Evolutionary conservation across 1,139 yeast species (phyloP), one percentile per base, ranked within the genome.

Genomic region (Magnusiomyces ingens): DNA sequence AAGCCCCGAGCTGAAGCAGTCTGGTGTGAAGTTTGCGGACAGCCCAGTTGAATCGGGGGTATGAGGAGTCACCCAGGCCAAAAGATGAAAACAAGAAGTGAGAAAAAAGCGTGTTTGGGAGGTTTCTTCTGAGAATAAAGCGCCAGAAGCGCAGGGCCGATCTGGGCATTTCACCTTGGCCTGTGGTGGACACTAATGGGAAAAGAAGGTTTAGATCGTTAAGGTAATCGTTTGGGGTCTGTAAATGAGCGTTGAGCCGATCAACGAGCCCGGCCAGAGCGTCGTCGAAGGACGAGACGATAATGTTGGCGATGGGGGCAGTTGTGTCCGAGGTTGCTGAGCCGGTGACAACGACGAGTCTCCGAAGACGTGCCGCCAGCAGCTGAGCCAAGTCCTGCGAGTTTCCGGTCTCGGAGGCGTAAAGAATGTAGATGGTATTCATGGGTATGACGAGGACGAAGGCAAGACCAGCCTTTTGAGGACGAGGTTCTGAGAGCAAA

Each of bases 51-150:
- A 61, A 91, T 60, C 84, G 79, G 2, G 95, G 85, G 65, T 93
- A 93, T 1, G 95, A 85, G 0, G 96, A 84, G 66, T 93, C 98
- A n/a, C 99, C 99, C 1, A 94, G 71, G 0, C 99, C 99, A 65
- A 93, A 84, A 1, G 90, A 77, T 2, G 93, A 80, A 59, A 90
- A 75, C 35, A 73, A 67, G 13, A 88, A 64, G 64, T 84, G 88
- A 56, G 77, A 76, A 45, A 91, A 71, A 47, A 89, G 71, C 1
- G 60, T 53, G 1, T 60, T 45, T 0, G 95, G 93, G 8, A 93
- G 76, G 59, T 81, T 83, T 64, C 77, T 80, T 63, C 80, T 79
- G 57, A 89, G 77, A 58, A 93, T 68, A 57, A 85, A 81, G 60
- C 77, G 76, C 95, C 96, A 86, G 58, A 91, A 80, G 54, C 75